Conservation (phyloP, 805 yeast species). For the Ogataea wickerhamii region DNA sequence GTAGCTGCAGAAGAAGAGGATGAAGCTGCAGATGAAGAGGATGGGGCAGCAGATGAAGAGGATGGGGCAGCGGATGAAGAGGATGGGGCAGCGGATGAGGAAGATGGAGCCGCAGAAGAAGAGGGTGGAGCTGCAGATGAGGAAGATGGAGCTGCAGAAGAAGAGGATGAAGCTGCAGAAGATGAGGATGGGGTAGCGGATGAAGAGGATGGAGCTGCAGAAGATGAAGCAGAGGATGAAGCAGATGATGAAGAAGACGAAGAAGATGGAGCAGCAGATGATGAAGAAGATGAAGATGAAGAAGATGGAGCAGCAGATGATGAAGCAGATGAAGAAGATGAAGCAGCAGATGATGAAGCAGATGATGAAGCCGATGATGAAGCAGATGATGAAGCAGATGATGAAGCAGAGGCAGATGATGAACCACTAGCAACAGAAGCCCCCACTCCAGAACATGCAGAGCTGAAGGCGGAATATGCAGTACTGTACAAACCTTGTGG, state of each 20-base stretch:
- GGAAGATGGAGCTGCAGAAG: slow-evolving; percentile 30
- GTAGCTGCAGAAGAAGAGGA: slow-evolving; percentile 14
- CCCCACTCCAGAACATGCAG: slow-evolving; percentile 48
- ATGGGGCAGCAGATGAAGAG: slow-evolving; percentile 14
- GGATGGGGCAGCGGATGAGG: slow-evolving; percentile 25
- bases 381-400: slow-evolving; percentile 33
- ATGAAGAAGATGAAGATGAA: slow-evolving; percentile 21
- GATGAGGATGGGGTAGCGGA: slow-evolving; percentile 30
- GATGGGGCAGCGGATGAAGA: slow-evolving; percentile 11
- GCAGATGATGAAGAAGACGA: slow-evolving; percentile 21
- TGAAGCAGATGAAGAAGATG: slow-evolving; percentile 19
- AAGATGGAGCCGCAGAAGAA: slow-evolving; percentile 21
- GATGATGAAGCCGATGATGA: slow-evolving; percentile 33
- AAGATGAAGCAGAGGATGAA: slow-evolving; percentile 14
- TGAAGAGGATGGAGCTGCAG: slow-evolving; percentile 15
- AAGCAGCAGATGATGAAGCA: slow-evolving; percentile 29
- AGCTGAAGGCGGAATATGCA: slow-evolving; percentile 59
- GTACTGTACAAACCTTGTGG: slow-evolving; percentile 55
- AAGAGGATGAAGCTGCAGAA: slow-evolving; percentile 31
- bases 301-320: slow-evolving; percentile 21
- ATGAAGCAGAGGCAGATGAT: slow-evolving; percentile 25
- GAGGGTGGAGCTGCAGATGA: slow-evolving; percentile 28
- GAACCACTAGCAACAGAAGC: slow-evolving; percentile 27
- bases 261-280: slow-evolving; percentile 27
- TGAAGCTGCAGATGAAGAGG: slow-evolving; percentile 17